phyloP scores from a whole-genome alignment of 306 rosid genomes.

The cucumber (Cucumis sativus) region Cucumber_9930_V3 NC_026658.2:2734501-2735000 shows the following conservation, averaged over 20 bases:
- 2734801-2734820: conserved; percentile 45
- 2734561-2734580: too few relatives aligned
- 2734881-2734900: background rate
- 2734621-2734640: background rate
- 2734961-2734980: too few relatives aligned
- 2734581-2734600: too few relatives aligned
- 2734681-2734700: conserved; percentile 89
- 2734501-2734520: background rate
- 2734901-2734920: background rate
- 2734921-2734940: too few relatives aligned
- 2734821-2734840: background rate
- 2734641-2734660: background rate
- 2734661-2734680: background rate
- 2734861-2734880: background rate
- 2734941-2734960: too few relatives aligned
- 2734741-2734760: conserved; percentile 66
- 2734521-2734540: too few relatives aligned
- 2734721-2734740: conserved; percentile 78
- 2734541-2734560: too few relatives aligned
- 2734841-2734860: background rate
- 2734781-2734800: conserved; percentile 58
- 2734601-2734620: too few relatives aligned
- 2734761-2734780: conserved; percentile 71
- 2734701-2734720: conserved; percentile 92
- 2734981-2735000: too few relatives aligned